Evolutionary conservation across 2,329 filamentous ascomycete species (phyloP).

Genomic region (Colletotrichum tropicale): DNA sequence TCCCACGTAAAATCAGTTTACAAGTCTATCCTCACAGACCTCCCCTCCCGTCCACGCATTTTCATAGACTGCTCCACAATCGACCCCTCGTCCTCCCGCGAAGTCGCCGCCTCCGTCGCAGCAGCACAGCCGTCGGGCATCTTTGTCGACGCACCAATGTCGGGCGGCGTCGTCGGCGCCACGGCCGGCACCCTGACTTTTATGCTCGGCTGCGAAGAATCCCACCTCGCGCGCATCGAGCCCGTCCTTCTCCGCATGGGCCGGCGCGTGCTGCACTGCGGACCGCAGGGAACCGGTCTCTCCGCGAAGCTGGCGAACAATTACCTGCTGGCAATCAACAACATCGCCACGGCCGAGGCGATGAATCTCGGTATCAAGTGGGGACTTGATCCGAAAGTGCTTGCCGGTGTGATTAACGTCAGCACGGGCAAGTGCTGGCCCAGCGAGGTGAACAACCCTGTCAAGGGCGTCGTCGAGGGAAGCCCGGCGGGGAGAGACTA

Average conservation of each 20-base stretch:
- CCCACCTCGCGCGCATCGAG: conserved; percentile 68
- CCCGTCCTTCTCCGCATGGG: conserved; percentile 83
- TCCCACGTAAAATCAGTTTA: conserved; percentile 87
- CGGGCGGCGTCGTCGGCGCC: conserved; percentile 92
- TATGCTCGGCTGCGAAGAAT: conserved; percentile 80
- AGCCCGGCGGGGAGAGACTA: conserved; percentile 81
- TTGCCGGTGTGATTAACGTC: conserved; percentile 88
- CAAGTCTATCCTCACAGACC: conserved; percentile 70
- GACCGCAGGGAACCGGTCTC: conserved; percentile 81
- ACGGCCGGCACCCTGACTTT: conserved; percentile 88
- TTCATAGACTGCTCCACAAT: conserved; percentile 99
- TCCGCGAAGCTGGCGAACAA: conserved; percentile 97
- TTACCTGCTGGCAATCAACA: conserved; percentile 92
- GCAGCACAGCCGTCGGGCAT: conserved; percentile 57
- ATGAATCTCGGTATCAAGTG: conserved; percentile 69
- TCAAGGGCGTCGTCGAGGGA: conserved; percentile 79
- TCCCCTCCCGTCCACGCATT: conserved; percentile 65
- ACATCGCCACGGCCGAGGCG: conserved; percentile 73
- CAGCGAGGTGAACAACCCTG: conserved; percentile 93
- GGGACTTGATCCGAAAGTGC: conserved; percentile 65
- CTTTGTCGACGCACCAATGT: conserved; percentile 97
- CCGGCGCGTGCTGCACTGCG: conserved; percentile 83
- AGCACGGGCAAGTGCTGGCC: conserved; percentile 97
- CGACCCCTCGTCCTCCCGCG: conserved; percentile 82
- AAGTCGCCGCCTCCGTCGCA: conserved; percentile 72